Evolutionary conservation across 306 rosid genomes (phyloP), one percentile per base, ranked within the genome.

Genomic region (Medicago lupulina): DNA sequence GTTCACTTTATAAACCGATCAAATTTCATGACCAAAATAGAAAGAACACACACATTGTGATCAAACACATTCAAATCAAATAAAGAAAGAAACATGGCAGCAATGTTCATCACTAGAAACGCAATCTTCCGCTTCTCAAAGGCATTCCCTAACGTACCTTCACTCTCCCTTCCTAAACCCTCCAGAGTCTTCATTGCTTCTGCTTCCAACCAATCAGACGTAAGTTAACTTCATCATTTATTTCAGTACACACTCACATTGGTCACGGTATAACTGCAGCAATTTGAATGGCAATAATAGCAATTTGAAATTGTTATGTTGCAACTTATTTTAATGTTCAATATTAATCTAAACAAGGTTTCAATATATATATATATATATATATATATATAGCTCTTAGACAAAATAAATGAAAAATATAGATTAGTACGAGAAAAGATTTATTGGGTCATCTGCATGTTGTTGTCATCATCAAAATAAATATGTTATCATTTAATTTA

Each of bases 151-250:
- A 71, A 17, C 49, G 4, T 76, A 11, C 82, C 83, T 54, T 74
- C 87, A 34, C 77, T 28, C 31, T 67, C 85, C 54, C 83, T 70
- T 19, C 71, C 3, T 38, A 89, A 83, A 53, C 60, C 83, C 51
- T 84, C 93, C 4, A 82, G 90, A 43, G 79, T 90, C 73, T 80
- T 85, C 88, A 80, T 87, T 68, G 69, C 67, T 55, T 63, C 87
- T 5, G 82, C 88, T 23, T 84, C 91, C 43, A 87, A 88, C 78
- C 61, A 76, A 16, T 75, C 90, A 15, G 57, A 82, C 44, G 98
- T 93, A 77, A 44, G 28, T 54, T 14, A 11, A 47, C 16, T 47
- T 47, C 0, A 31, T 31, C 36, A 31, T 31, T 31, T 3, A 31
- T 31, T 31, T 5, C 5, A 31, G 36, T 31, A 4, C 36, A 31